Conservation (phyloP, 805 yeast genomes). For the Yarrowia keelungensis region DNA sequence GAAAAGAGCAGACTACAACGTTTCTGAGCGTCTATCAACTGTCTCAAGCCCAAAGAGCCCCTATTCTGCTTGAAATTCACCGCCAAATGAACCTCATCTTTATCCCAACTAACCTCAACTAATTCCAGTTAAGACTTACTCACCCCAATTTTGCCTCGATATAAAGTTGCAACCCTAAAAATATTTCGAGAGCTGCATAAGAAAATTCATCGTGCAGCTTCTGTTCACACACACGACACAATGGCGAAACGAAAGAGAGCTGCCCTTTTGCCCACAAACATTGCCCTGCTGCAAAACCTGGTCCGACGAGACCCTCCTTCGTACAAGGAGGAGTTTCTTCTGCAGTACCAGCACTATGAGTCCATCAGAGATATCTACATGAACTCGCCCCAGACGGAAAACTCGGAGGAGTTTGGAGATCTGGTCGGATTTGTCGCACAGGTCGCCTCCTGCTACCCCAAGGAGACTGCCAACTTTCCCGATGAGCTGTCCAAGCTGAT, state of each 20-base stretch:
- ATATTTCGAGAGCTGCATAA: conserved; percentile 17
- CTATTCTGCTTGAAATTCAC: too few relatives aligned
- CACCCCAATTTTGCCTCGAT: not conserved
- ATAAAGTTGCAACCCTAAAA: conserved; percentile 31
- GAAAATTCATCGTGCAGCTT: conserved; percentile 29
- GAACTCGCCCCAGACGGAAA: conserved; percentile 68
- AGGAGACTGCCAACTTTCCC: conserved; percentile 86
- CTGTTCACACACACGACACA: conserved; percentile 25
- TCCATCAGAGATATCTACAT: conserved; percentile 87
- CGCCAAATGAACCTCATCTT: too few relatives aligned
- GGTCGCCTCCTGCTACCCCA: conserved; percentile 87
- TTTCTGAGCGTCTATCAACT: too few relatives aligned
- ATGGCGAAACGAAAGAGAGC: conserved; percentile 93
- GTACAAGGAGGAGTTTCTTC: conserved; percentile 89
- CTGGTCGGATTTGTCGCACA: conserved; percentile 90
- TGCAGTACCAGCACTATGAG: conserved; percentile 91
- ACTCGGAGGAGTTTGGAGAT: conserved; percentile 75
- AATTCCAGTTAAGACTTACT: not conserved
- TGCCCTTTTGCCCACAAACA: conserved; percentile 89
- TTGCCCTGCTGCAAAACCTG: conserved; percentile 87
- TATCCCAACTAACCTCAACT: not conserved
- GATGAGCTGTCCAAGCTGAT: conserved; percentile 75
- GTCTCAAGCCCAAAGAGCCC: too few relatives aligned
- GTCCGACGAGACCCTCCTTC: conserved; percentile 95
- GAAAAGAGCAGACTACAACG: too few relatives aligned